phyloP scores from a whole-genome alignment of 306 rosid genomes.

The Hippophae rhamnoides region DNA sequence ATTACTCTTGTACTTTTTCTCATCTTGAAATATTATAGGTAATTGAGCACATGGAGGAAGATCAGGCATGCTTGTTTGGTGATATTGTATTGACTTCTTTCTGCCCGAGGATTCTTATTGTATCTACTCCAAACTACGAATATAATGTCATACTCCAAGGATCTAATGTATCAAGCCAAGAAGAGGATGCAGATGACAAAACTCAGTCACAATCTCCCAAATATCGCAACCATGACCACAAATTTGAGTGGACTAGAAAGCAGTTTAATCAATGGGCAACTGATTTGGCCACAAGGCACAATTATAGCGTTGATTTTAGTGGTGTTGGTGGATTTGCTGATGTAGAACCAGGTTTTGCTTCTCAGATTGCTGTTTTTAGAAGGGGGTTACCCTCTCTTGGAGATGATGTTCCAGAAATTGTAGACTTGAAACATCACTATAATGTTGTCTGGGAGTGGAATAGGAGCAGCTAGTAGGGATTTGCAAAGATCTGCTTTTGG shows the following conservation, averaged over 20 bases:
- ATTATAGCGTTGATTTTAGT: conserved; percentile 64
- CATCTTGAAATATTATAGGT: conserved; percentile 37
- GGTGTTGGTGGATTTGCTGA: conserved; percentile 88
- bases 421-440: conserved; percentile 25
- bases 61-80: conserved; percentile 74
- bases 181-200: conserved; percentile 64
- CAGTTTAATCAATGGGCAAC: conserved; percentile 80
- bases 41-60: conserved; percentile 96
- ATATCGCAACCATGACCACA: conserved; percentile 92
- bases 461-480: conserved; percentile 14
- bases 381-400: conserved; percentile 23
- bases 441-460: conserved; percentile 63
- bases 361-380: conserved; percentile 89
- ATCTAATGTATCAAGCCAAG: conserved; percentile 41
- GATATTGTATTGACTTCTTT: conserved; percentile 58
- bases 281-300: conserved; percentile 55
- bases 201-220: conserved; percentile 46
- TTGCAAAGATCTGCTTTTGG: not conserved
- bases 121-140: conserved; percentile 91
- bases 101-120: conserved; percentile 68
- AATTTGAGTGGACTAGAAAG: conserved; percentile 92
- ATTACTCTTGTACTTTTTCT: not conserved
- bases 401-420: conserved; percentile 11
- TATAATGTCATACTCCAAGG: conserved; percentile 79
- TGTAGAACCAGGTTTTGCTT: conserved; percentile 87